Evolutionary conservation across 2,329 filamentous ascomycete genomes (phyloP), one percentile per base, ranked within the genome.

Genomic region (Xylariaceae sp.): DNA sequence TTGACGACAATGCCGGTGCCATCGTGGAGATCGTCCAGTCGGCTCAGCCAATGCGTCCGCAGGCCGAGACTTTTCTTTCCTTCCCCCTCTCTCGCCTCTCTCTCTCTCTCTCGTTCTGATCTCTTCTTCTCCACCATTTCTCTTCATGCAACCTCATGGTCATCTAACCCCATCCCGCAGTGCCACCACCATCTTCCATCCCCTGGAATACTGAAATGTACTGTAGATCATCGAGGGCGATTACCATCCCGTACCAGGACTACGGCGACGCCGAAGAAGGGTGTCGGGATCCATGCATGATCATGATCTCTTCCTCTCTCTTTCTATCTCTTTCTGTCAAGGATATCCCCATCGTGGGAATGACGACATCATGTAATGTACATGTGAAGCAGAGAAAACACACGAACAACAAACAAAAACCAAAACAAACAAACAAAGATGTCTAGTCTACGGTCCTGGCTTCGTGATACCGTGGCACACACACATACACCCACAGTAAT

Each of bases 1-100:
- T 62, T 63, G 37, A 57, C 39, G 59, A 55, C 54, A 59, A 60
- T 47, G 53, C 52, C 49, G 55, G 59, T 58, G 62, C 23, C 59
- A 51, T 61, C 51, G 56, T 55, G 53, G 39, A 56, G 37, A 42
- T 42, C 37, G 37, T 63, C 50, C 47, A 42, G 50, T 47, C 42
- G 15, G 39, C 44, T 45, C 50, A 53, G 51, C 49, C 52, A 54
- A 52, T 56, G 8, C 9, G 45, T 49, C 50, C 23, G 56, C 49
- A 44, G 47, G 53, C 30, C 34, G 15, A 54, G 52, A 45, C 42
- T n/a, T n/a, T 42, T 42, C 8, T 7, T 13, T 42, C 1, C 37
- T 4, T 5, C 23, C 23, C 3, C 23, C 23, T 30, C 37, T 18
- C 17, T 18, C 17, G 17, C 17, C 17, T 18, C 37, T 42, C 37